Evolutionary conservation across 495 filamentous ascomycete genomes (phyloP).

Genomic region (Penicillium paxilli): DNA sequence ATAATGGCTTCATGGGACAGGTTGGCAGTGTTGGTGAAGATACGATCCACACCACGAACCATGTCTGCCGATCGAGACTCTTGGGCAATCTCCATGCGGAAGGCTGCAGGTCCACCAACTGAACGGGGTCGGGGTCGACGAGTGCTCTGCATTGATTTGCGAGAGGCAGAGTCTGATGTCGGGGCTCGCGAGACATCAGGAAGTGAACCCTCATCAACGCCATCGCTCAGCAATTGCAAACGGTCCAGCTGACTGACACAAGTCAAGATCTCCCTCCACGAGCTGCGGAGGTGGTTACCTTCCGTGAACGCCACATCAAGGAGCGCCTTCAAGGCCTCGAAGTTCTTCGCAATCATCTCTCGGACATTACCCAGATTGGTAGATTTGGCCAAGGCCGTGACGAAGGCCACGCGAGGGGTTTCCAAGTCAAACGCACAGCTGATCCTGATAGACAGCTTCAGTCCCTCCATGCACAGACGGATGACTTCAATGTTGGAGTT

Average conservation of each 20-base stretch:
- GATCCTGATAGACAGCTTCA: constrained; percentile 88
- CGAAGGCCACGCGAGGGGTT: constrained; percentile 89
- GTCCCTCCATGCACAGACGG: constrained; percentile 88
- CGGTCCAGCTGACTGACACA: constrained; percentile 96
- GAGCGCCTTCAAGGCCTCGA: constrained; percentile 88
- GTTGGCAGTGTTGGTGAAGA: constrained; percentile 94
- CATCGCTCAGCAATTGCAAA: constrained; percentile 90
- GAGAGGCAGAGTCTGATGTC: constrained; percentile 47
- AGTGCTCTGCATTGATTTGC: constrained; percentile 66
- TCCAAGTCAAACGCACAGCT: constrained; percentile 91
- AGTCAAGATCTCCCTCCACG: constrained; percentile 93
- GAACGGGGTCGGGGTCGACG: constrained; percentile 66
- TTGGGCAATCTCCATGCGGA: constrained; percentile 83
- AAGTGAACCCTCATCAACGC: constrained; percentile 87
- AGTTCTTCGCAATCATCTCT: constrained; percentile 94
- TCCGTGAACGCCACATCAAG: constrained; percentile 91
- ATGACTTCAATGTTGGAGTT: constrained; percentile 89
- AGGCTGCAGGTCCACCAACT: constrained; percentile 62
- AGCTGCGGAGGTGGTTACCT: constrained; percentile 82
- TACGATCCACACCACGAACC: constrained; percentile 86
- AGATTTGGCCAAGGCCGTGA: constrained; percentile 87
- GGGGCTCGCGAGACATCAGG: constrained; percentile 89
- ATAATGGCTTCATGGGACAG: constrained; percentile 94
- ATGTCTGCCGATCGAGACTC: constrained; percentile 91
- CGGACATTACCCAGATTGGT: constrained; percentile 93